phyloP scores from a whole-genome alignment of 2,329 filamentous ascomycete genomes.

The Aspergillus pseudoglaucus region DNA sequence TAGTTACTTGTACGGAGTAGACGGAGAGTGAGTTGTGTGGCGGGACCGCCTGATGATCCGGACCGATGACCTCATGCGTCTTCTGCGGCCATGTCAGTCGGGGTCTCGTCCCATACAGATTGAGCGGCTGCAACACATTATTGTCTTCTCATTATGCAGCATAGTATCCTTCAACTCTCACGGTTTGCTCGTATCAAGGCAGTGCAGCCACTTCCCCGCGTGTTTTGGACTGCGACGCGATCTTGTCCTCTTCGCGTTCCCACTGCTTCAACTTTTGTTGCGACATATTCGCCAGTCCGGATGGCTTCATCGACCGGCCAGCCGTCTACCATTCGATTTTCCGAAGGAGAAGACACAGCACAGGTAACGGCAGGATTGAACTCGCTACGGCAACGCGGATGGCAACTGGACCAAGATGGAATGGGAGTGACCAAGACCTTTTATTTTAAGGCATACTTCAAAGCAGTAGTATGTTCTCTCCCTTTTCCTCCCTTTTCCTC shows the following conservation, averaged over 20 bases:
- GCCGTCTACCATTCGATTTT: constrained; percentile 11
- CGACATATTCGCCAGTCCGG: neutral
- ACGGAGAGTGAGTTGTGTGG: too few species aligned
- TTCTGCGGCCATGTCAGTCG: neutral
- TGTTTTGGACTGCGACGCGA: neutral
- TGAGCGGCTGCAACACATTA: neutral
- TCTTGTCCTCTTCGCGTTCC: neutral
- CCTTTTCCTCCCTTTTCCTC: too few species aligned
- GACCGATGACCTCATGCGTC: neutral
- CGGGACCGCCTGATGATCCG: too few species aligned
- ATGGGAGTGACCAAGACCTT: constrained; percentile 33
- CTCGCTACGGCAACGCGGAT: constrained; percentile 23
- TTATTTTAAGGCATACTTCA: constrained; percentile 35
- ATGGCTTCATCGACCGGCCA: neutral
- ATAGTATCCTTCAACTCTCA: neutral
- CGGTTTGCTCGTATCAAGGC: neutral
- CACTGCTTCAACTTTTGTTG: neutral
- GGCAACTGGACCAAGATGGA: constrained; percentile 27
- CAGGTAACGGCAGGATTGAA: constrained; percentile 18
- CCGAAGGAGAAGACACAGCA: constrained; percentile 22
- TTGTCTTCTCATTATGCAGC: neutral
- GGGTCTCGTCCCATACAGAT: neutral
- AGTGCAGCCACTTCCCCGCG: neutral
- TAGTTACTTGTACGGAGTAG: too few species aligned
- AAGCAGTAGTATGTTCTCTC: constrained; percentile 26